A percentile compares a stretch with the other conserved stretches of the same genome.
These are phyloP conservation scores for Prunus salicina DNA, from an alignment of 306 rosid species.

Conservation along the genomic window DNA sequence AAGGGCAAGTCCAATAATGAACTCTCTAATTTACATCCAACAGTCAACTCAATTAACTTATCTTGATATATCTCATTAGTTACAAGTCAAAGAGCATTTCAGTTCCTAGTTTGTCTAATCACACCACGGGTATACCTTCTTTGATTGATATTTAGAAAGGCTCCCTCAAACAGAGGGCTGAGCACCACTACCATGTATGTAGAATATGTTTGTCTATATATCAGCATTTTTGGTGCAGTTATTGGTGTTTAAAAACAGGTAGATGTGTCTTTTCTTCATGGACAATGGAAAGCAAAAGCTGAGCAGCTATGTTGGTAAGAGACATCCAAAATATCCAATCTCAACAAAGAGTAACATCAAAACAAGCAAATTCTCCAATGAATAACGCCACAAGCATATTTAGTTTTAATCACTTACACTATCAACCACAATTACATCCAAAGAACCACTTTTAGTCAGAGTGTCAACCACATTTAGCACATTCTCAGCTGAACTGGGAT, in stretches of 20 bases:
- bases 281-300: neutral
- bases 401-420: slow-evolving; percentile 55
- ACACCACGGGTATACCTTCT: neutral
- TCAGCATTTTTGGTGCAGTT: neutral
- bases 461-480: slow-evolving; percentile 72
- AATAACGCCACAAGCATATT: slow-evolving; percentile 9
- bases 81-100: neutral
- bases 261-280: neutral
- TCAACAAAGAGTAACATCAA: neutral
- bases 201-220: neutral
- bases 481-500: slow-evolving; percentile 77
- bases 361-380: neutral
- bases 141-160: neutral
- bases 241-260: neutral
- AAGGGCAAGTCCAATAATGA: neutral
- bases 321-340: neutral
- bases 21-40: neutral
- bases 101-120: neutral
- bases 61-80: neutral
- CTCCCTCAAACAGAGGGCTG: neutral
- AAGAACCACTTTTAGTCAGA: slow-evolving; percentile 70
- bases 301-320: neutral
- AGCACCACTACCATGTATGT: neutral
- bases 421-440: slow-evolving; percentile 88
- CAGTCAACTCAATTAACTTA: no score